These are phyloP conservation scores for Hawksworthiomyces lignivorus DNA, from an alignment of 2,329 filamentous ascomycete species.

Conservation along the genomic window DNA sequence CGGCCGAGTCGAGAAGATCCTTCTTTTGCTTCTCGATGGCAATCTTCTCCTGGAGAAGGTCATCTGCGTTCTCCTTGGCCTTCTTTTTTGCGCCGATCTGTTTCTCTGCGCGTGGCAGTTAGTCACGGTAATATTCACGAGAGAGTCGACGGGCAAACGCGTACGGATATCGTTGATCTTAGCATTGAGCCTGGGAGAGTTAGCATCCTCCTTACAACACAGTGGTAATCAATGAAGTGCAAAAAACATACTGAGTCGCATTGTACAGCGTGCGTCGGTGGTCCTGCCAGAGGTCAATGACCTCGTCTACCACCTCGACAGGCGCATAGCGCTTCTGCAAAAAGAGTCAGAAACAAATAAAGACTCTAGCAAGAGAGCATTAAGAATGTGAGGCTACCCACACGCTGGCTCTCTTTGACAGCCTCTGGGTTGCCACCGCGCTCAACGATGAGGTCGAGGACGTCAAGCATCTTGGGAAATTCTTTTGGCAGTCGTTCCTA, in stretches of 20 bases:
- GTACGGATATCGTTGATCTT: conserved; percentile 64
- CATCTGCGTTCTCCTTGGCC: conserved; percentile 81
- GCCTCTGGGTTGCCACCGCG: conserved; percentile 85
- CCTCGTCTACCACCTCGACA: conserved; percentile 80
- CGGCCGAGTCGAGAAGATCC: conserved; percentile 59
- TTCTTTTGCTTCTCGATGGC: conserved; percentile 67
- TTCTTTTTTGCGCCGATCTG: conserved; percentile 63
- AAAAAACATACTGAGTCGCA: conserved; percentile 50
- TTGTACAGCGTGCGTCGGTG: conserved; percentile 53
- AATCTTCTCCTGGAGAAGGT: conserved; percentile 68
- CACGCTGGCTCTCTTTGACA: conserved; percentile 83
- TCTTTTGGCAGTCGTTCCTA: too few species aligned
- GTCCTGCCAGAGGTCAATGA: conserved; percentile 80
- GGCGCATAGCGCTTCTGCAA: conserved; percentile 60
- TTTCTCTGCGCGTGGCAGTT: conserved; percentile 10
- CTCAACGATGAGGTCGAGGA: conserved; percentile 73
- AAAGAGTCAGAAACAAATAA: neutral
- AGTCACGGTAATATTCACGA: too few species aligned
- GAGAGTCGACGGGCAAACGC: neutral
- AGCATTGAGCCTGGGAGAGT: conserved; percentile 46
- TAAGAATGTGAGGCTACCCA: neutral
- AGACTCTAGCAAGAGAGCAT: too few species aligned
- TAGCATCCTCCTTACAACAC: too few species aligned
- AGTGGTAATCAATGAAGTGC: too few species aligned
- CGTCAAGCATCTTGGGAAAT: conserved; percentile 37